Evolutionary conservation across 2,329 filamentous ascomycete genomes (phyloP), one percentile per base, ranked within the genome.

Genomic region (Trichothecium sympodiale): DNA sequence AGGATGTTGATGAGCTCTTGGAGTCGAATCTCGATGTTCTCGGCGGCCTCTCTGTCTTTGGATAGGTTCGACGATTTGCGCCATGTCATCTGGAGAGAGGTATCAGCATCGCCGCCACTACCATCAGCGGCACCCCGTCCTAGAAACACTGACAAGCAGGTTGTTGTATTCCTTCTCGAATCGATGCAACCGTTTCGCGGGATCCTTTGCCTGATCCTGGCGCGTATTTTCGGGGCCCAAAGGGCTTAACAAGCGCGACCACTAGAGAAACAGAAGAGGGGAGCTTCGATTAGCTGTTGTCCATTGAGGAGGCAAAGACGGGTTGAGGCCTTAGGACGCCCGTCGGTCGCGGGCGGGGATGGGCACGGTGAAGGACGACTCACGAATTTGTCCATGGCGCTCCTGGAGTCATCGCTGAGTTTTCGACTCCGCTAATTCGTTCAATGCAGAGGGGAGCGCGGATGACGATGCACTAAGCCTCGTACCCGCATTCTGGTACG

Each of bases 1-100:
- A 96, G 78, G 49, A 94, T 80, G 46, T 69, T 71, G 45, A 73
- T 78, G 29, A 80, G 67, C 47, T 77, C 72, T 46, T 78, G 74
- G 17, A 80, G 69, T 38, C 71, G 67, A 43, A 71, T 66, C 53
- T 79, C 73, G 52, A 80, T 65, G 38, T 65, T 68, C 49, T 79
- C 74, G 54, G 74, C 73, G 33, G 75, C 71, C 43, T 77, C 74
- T 52, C 66, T 61, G 47, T 80, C 75, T 46, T 61, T 62, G 40
- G 71, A 60, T 23, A 80, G 62, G 54, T 77, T 79, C 41, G 72
- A 67, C 13, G 72, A 69, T 42, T 65, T 69, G 49, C 74, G 69
- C 75, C 76, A 80, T 59, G 67, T 66, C 56, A 55, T 49, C 58
- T 76, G 60, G 29, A 10, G 27, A 35, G 35, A 29, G 17, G 34